A percentile compares a stretch with the other conserved stretches of the same genome.
Conservation (phyloP, 2,329 filamentous ascomycete genomes). For the Niveomyces coronatus region DNA sequence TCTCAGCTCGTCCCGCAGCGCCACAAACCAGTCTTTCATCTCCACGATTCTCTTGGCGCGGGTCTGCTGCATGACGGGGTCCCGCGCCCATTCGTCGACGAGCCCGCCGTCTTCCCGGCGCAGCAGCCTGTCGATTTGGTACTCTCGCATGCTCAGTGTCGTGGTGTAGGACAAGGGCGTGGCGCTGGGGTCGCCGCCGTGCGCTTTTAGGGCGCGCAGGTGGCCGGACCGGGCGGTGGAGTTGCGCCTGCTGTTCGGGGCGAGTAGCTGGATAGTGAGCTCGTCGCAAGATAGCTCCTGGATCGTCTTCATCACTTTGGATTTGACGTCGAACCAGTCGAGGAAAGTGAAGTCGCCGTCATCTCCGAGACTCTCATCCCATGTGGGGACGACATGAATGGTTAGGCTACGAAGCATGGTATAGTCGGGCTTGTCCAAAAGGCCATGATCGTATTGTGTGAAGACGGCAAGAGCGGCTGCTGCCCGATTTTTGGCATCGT, state of each 20-base stretch:
- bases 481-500: constrained; percentile 20
- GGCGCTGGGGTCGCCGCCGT: constrained; percentile 8
- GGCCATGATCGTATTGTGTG: constrained; percentile 11
- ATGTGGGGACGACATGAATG: constrained; percentile 28
- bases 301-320: constrained; percentile 22
- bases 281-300: constrained; percentile 23
- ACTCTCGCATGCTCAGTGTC: constrained; percentile 12
- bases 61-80: constrained; percentile 12
- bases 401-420: constrained; percentile 25
- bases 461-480: constrained; percentile 28
- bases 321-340: constrained; percentile 23
- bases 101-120: background rate
- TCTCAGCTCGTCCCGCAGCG: background rate
- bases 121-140: background rate
- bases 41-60: constrained; percentile 13
- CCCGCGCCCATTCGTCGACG: constrained; percentile 14
- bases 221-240: background rate
- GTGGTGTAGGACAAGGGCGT: too few relatives aligned
- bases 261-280: constrained; percentile 25
- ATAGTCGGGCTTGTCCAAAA: constrained; percentile 7
- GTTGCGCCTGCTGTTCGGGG: constrained; percentile 6
- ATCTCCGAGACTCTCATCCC: background rate
- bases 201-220: background rate
- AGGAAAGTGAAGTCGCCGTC: constrained; percentile 23
- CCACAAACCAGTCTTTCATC: background rate